A percentile compares a stretch with the other conserved stretches of the same genome.
Evolutionary conservation across 805 yeast species (phyloP).

Genomic region (Hanseniaspora nectarophila): DNA sequence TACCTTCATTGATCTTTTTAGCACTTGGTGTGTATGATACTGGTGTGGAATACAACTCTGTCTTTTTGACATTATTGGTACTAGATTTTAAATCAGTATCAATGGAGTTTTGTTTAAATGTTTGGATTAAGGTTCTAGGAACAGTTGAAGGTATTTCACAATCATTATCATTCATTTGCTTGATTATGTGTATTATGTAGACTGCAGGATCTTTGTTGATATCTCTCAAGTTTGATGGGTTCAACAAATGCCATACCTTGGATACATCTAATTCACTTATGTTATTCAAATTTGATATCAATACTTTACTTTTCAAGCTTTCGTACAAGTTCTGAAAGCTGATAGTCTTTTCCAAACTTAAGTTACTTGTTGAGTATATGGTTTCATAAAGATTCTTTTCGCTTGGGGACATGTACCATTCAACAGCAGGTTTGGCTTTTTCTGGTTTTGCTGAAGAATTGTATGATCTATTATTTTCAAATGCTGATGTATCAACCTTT

Average conservation of each 20-base stretch:
- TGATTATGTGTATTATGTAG: constrained; percentile 79
- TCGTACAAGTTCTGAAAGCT: constrained; percentile 58
- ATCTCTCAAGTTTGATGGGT: constrained; percentile 75
- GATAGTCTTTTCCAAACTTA: constrained; percentile 75
- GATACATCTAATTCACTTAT: constrained; percentile 78
- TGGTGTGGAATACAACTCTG: constrained; percentile 19
- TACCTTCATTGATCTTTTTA: constrained; percentile 35
- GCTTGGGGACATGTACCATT: constrained; percentile 92
- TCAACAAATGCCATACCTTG: constrained; percentile 89
- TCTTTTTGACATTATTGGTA: constrained; percentile 35
- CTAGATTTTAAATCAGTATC: constrained; percentile 51
- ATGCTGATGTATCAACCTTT: not conserved
- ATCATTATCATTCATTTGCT: constrained; percentile 71
- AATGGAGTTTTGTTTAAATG: constrained; percentile 76
- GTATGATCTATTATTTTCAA: not conserved
- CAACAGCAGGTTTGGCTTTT: constrained; percentile 37
- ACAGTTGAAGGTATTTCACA: constrained; percentile 83
- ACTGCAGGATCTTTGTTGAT: constrained; percentile 88
- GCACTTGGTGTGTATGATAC: constrained; percentile 26
- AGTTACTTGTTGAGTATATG: constrained; percentile 41
- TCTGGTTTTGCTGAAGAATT: not conserved
- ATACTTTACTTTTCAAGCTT: constrained; percentile 36
- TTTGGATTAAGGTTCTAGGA: constrained; percentile 84
- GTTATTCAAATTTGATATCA: constrained; percentile 41
- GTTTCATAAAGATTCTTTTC: constrained; percentile 70